Evolutionary conservation across 805 yeast species (phyloP).

Genomic region (Ogataea nonfermentans): DNA sequence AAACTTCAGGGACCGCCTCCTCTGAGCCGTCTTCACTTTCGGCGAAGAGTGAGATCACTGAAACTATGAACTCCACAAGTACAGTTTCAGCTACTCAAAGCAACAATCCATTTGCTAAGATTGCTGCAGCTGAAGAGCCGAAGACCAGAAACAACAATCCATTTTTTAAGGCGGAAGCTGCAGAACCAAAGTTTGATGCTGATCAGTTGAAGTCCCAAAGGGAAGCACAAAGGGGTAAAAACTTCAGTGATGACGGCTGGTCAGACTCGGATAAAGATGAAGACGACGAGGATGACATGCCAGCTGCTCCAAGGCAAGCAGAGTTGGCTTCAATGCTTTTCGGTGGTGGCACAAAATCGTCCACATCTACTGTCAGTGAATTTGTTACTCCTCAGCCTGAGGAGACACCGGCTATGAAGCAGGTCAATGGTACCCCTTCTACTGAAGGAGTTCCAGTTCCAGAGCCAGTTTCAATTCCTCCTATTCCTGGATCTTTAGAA

Average conservation of each 20-base stretch:
- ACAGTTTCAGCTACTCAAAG: conserved; percentile 20
- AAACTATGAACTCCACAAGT: conserved; percentile 8
- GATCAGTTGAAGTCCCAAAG: conserved; percentile 68
- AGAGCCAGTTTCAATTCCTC: conserved; percentile 13
- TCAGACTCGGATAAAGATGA: conserved; percentile 41
- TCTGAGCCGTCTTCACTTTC: conserved; percentile 6
- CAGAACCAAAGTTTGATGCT: conserved; percentile 44
- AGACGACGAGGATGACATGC: conserved; percentile 46
- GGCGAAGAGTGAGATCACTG: conserved; percentile 9
- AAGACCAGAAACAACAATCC: conserved; percentile 43
- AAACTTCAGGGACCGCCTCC: conserved; percentile 18
- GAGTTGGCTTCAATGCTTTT: conserved; percentile 53
- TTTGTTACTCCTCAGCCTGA: conserved; percentile 16
- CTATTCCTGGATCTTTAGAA: conserved; percentile 13
- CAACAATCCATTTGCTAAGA: conserved; percentile 51
- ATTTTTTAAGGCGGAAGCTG: conserved; percentile 51
- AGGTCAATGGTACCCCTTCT: background rate
- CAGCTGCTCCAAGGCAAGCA: conserved; percentile 52
- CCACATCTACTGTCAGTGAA: conserved; percentile 24
- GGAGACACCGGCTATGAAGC: conserved; percentile 15
- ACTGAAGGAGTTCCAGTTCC: conserved; percentile 1
- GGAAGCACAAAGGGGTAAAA: conserved; percentile 62
- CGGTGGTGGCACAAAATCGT: conserved; percentile 52
- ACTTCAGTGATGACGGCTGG: conserved; percentile 42
- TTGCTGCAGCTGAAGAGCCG: conserved; percentile 13